Percentiles rank a stretch among this genome's conserved stretches.
phyloP scores from a whole-genome alignment of 1,139 yeast species.

The Lodderomyces theae region DNA sequence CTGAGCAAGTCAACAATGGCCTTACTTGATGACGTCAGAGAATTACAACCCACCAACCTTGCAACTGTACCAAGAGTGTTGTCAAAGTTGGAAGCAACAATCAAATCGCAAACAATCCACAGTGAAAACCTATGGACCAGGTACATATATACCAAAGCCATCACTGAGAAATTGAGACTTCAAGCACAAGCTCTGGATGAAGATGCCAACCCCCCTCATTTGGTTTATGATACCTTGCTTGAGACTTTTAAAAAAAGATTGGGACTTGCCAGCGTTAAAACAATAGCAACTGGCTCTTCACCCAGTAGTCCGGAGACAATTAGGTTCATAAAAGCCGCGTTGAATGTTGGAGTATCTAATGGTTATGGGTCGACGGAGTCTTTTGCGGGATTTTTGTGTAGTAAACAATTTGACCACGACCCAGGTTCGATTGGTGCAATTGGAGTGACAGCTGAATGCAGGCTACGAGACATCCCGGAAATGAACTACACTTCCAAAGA shows the following conservation, averaged over 20 bases:
- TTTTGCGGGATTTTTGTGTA: slow-evolving; percentile 39
- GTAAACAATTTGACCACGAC: slow-evolving; percentile 23
- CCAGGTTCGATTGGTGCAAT: slow-evolving; percentile 46
- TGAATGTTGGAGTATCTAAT: slow-evolving; percentile 39
- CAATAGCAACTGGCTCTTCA: slow-evolving; percentile 40
- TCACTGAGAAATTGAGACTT: slow-evolving; percentile 30
- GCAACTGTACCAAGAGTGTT: slow-evolving; percentile 40
- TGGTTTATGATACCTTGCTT: slow-evolving; percentile 31
- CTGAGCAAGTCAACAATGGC: slow-evolving; percentile 35
- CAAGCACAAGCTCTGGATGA: slow-evolving; percentile 20
- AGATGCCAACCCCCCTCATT: slow-evolving; percentile 17
- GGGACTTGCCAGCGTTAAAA: slow-evolving; percentile 32
- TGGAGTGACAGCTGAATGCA: slow-evolving; percentile 33
- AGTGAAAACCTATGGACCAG: slow-evolving; percentile 33
- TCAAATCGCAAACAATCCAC: slow-evolving; percentile 43
- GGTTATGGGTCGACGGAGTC: slow-evolving; percentile 50
- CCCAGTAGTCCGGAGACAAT: slow-evolving; percentile 44
- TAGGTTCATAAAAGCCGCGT: slow-evolving; percentile 38
- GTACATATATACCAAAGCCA: slow-evolving; percentile 26
- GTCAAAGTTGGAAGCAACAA: slow-evolving; percentile 42
- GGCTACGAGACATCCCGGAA: slow-evolving; percentile 37
- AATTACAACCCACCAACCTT: slow-evolving; percentile 33
- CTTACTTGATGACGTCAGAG: slow-evolving; percentile 37
- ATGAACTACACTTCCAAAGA: slow-evolving; percentile 34
- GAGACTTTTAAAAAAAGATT: slow-evolving; percentile 30